Evolutionary conservation across 345 rosid genomes (phyloP), one percentile per base, ranked within the genome.

Genomic region (Barbarea vulgaris): DNA sequence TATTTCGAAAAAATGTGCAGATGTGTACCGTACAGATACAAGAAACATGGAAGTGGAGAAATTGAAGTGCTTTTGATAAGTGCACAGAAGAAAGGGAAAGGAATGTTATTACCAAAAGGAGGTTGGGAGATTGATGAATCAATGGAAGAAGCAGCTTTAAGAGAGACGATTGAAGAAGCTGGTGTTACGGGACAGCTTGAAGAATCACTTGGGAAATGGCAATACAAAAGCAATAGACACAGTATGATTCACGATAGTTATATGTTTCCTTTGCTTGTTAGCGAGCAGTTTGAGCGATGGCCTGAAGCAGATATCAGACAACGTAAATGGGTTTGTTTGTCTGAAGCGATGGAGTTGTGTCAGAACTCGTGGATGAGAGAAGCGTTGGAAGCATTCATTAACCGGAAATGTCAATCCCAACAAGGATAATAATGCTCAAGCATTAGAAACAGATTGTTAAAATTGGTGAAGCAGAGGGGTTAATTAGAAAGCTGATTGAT

Each of bases 91-190:
- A 42, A 69, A 69, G 85, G 91, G 36, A 51, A 78, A 68, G 87
- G 82, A 17, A 84, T 87, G 87, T 69, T 87, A 57, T 83, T 87
- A 70, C 91, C 91, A 1, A 87, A 87, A 84, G 91, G 91, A 30
- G 91, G 91, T 60, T 87, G 91, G 91, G 89, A 87, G 64, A 42
- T 62, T 13, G 85, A 87, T 74, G 91, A 87, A 67, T 47, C 86
- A 14, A 87, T 85, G 70, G 82, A 81, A 83, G 84, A 77, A 6
- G 91, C 89, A 1, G 87, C 86, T 19, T 46, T 62, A 21, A 63
- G 91, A 65, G 91, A 87, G 69, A 85, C 91, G 0, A 52, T 73
- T 0, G 91, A 87, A 56, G 91, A 87, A 83, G 89, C 89, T 14
- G 91, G 91, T 69, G 87, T 87, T 0, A 53, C 83, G 4, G 91